Evolutionary conservation across 148 eudicot species (phyloP), one percentile per base, ranked within the genome.

Genomic region (Nepenthes mirabilis): DNA sequence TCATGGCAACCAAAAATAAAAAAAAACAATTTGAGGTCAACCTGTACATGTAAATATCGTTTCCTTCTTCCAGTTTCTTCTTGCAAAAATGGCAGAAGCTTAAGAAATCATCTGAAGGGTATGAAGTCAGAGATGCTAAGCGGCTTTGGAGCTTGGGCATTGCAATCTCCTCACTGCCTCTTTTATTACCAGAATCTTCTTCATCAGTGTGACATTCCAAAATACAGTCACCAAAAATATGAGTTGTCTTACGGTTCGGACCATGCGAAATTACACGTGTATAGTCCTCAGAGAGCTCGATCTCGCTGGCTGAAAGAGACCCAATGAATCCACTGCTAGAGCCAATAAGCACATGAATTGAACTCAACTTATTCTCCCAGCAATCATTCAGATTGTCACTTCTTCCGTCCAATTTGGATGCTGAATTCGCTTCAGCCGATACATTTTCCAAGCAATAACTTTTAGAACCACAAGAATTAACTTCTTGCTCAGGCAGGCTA

Each of bases 11-110:
- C 33, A 47, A 56, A 53, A 6, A 13, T 13, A 37, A 55, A 14
- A 10, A 58, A 14, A 58, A 6, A 36, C 7, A 5, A 58, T 0
- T n/a, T 6, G 23, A 58, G 11, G 23, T 82, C 51, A 52, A 91
- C 97, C 95, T 87, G 78, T 87, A 91, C 89, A 87, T 91, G 78
- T 80, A 91, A 48, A 87, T 91, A 73, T 91, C 97, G 75, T 76
- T 79, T 0, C 87, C 91, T 58, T 77, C 81, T 43, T 74, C 95
- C 74, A 91, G 65, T 55, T 76, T 84, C 81, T 91, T 91, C 78
- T 84, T 74, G 79, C 97, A 91, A 70, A 70, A 74, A 69, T 71
- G 77, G 75, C 95, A 91, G 58, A 53, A 79, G 80, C 79, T 87
- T 83, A 91, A 70, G 83, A 87, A 91, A 66, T 79, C 80, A 59